phyloP scores from a whole-genome alignment of 2,329 filamentous ascomycete genomes.

The Hymenoscyphus albidus region DNA sequence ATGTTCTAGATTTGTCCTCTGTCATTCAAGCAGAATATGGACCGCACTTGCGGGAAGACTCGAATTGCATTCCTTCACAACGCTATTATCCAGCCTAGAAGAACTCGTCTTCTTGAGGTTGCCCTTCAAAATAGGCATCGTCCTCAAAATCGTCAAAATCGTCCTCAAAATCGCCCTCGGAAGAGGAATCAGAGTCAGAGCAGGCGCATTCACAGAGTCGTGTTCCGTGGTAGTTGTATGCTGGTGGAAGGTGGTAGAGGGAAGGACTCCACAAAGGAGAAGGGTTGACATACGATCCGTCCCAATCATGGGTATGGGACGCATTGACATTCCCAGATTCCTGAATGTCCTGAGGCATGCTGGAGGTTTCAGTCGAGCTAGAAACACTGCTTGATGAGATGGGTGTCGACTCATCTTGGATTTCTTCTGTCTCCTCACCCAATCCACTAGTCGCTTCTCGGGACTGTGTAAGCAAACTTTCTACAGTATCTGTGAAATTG shows the following conservation, averaged over 20 bases:
- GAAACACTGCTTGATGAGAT: neutral
- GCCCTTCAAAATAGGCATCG: neutral
- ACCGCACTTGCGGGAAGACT: neutral
- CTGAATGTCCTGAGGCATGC: neutral
- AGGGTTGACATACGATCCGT: neutral
- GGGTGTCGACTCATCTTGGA: neutral
- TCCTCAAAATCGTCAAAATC: no score
- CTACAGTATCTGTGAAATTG: neutral
- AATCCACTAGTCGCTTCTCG: neutral
- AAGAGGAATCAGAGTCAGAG: neutral
- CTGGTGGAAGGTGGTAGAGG: neutral
- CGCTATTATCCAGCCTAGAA: neutral
- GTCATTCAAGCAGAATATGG: neutral
- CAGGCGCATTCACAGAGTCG: neutral
- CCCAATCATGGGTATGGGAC: neutral
- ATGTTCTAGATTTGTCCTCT: neutral
- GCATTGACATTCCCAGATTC: neutral
- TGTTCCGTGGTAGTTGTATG: neutral
- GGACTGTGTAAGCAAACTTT: neutral
- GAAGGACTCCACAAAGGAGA: neutral
- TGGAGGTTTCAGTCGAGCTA: neutral
- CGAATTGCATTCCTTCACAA: neutral
- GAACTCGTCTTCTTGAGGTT: neutral
- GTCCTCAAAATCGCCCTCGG: neutral
- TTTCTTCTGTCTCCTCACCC: neutral